phyloP scores from a whole-genome alignment of 345 rosid species.

The Raphanus sativus region DNA sequence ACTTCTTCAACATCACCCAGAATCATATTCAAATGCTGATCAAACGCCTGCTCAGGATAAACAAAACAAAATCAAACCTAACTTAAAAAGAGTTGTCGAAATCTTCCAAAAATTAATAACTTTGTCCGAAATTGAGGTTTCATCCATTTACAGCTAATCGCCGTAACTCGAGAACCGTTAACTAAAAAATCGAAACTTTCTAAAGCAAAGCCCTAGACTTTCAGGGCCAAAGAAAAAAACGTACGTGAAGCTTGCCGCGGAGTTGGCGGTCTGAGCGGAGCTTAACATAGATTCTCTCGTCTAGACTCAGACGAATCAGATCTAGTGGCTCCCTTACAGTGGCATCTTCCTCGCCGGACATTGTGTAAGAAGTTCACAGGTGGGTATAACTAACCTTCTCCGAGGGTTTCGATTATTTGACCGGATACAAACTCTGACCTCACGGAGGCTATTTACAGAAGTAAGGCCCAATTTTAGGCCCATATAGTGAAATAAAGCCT shows the following conservation, averaged over 20 bases:
- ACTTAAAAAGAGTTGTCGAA: not conserved
- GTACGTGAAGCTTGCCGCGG: conserved; percentile 98
- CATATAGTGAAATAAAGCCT: not conserved
- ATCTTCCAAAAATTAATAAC: not conserved
- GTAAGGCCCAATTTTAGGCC: not conserved
- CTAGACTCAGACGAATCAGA: conserved; percentile 93
- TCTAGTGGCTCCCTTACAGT: conserved; percentile 98
- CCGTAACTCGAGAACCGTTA: not conserved
- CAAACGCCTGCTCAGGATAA: conserved; percentile 72
- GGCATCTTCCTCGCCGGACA: conserved; percentile 94
- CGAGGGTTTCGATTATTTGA: conserved; percentile 9
- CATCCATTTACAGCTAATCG: not conserved
- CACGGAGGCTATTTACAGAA: not conserved
- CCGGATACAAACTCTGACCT: not conserved
- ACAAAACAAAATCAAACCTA: conserved; percentile 3
- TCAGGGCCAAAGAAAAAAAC: not conserved
- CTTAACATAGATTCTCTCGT: conserved; percentile 98
- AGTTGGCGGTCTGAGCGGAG: conserved; percentile 99
- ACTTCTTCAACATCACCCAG: conserved; percentile 98
- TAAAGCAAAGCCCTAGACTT: not conserved
- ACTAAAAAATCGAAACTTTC: not conserved
- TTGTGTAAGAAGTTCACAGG: conserved; percentile 22
- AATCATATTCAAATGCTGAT: conserved; percentile 99
- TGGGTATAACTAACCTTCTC: not conserved
- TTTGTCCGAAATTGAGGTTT: not conserved